Conservation (phyloP, 163 green algal genomes). For the Dunaliella salina region DNA sequence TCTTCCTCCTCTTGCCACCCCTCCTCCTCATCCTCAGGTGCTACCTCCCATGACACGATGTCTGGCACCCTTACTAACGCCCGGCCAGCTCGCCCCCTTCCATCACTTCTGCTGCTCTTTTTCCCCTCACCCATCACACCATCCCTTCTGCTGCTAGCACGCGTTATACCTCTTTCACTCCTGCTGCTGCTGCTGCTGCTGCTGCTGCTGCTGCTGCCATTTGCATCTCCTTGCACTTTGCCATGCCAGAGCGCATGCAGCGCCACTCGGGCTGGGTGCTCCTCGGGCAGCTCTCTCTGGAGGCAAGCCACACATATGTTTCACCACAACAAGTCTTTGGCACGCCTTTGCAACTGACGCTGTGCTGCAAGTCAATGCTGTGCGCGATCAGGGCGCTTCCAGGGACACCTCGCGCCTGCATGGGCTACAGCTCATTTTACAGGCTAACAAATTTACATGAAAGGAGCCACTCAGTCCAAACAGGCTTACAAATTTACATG, state of each 20-base stretch:
- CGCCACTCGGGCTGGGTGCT: not conserved
- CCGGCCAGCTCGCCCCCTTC: no score
- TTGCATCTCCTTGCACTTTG: not conserved
- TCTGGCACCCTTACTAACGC: not conserved
- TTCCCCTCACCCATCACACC: not conserved
- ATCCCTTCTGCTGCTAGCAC: not conserved
- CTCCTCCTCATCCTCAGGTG: not conserved
- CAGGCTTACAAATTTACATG: no score
- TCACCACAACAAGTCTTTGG: no score
- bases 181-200: not conserved
- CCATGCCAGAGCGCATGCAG: not conserved
- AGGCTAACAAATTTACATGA: no score
- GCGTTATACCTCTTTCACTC: not conserved
- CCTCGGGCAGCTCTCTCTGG: no score
- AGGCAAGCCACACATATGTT: no score
- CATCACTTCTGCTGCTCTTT: not conserved
- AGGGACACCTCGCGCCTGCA: no score
- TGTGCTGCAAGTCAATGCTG: no score
- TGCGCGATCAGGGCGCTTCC: no score
- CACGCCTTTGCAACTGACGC: no score
- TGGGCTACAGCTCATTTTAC: no score
- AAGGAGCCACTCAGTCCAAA: no score
- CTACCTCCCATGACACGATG: not conserved
- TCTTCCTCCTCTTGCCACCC: not conserved
- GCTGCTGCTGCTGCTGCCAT: not conserved